A percentile compares a stretch with the other conserved stretches of the same genome.
These are phyloP conservation scores for Talaromyces sp. DNA, from an alignment of 2,329 filamentous ascomycete genomes.

Conservation along the genomic window DNA sequence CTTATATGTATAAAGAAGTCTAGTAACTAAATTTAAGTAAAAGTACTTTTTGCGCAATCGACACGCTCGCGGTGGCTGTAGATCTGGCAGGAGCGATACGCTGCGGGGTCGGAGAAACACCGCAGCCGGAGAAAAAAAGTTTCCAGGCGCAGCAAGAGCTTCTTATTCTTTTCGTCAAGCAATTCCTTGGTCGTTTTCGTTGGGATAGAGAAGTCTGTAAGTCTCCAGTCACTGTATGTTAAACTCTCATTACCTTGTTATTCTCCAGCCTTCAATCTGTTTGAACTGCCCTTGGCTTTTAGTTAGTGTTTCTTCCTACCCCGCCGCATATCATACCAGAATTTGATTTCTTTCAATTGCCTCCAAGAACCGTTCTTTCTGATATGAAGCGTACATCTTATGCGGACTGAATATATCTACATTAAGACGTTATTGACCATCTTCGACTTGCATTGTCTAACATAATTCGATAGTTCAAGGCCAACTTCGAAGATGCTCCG, in stretches of 20 bases:
- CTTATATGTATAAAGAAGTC: background rate
- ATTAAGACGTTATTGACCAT: background rate
- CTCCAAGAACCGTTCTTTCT: background rate
- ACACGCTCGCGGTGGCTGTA: background rate
- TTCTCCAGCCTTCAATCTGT: background rate
- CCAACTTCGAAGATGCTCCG: slow-evolving; percentile 29
- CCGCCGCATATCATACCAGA: background rate
- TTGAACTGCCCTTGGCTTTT: background rate
- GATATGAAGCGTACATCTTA: background rate
- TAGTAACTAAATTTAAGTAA: background rate
- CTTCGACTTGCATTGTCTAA: background rate
- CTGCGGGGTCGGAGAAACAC: slow-evolving; percentile 15
- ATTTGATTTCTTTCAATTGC: background rate
- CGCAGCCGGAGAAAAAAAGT: slow-evolving; percentile 12
- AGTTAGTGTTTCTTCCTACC: background rate
- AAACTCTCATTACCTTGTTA: background rate
- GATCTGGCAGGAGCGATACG: background rate
- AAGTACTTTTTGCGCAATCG: background rate
- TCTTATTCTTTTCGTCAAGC: background rate
- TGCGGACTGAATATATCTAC: background rate
- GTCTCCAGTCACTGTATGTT: background rate
- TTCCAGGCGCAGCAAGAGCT: slow-evolving; percentile 8
- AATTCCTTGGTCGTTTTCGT: background rate
- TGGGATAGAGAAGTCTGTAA: background rate
- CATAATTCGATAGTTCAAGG: slow-evolving; percentile 7